Evolutionary conservation across 192 early-diverging fungal species (phyloP), one percentile per base, ranked within the genome.

Genomic region (Helicostylum pulchrum): DNA sequence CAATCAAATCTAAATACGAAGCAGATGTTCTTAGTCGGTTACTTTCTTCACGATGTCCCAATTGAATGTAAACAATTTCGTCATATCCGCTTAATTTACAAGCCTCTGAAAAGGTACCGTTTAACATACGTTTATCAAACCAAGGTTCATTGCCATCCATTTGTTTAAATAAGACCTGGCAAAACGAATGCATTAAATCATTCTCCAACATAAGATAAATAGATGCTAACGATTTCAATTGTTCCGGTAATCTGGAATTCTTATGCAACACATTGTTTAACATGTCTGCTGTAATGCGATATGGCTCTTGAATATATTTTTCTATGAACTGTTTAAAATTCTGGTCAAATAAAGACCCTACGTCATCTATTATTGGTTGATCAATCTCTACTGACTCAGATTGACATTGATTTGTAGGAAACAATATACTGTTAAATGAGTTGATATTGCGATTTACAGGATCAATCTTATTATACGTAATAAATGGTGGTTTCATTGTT

Each of bases 181-280:
- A 61, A 48, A 78, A 71, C n/a, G 23, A 48, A 45, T 75, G 64
- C 73, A 78, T 78, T 50, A 75, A 11, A 47, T 75, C 73, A 19
- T 69, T 70, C 62, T 75, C 64, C 4, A 75, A 56, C 73, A 78
- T 68, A 6, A 78, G 48, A 57, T 75, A 78, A 7, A 78, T 31
- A n/a, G 69, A 65, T 3, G 69, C 43, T n/a, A 78, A 60, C 10
- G 46, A 47, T 19, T 61, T 44, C 11, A 78, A 45, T 47, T 78
- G 76, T 10, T 49, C 55, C 19, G 23, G 26, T 20, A 78, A 46
- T 6, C 55, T 34, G 57, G 65, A 71, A 15, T 66, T 19, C 10
- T 68, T 43, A 48, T 65, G 61, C 7, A 78, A 59, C 14, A 67
- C 30, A 14, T 54, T 26, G 52, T 67, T 62, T 20, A 78, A 36